Base-by-base conservation (phyloP, 2,329 filamentous ascomycete genomes). In the Davidsoniella neocaledoniae region DNA sequence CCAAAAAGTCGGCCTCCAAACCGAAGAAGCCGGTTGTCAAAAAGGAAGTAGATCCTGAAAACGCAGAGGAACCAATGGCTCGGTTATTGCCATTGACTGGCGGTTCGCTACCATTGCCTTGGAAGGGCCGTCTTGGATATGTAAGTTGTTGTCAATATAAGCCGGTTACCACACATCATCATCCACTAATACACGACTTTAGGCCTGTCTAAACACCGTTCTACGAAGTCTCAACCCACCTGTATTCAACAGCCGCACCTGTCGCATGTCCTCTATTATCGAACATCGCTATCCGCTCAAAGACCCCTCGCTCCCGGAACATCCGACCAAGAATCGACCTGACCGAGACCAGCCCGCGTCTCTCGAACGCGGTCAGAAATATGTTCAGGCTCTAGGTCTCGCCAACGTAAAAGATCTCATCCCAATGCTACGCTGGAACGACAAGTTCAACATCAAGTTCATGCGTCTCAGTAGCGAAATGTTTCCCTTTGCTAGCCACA, bases 401-500 rank as follows among this genome's bases (percentile, higher is more conserved):
- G 77, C 83, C 14, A 96, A 96, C 62, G 83, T 84, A 1, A 73
- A 76, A 39, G 90, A 96, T 57, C 77, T 95, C 29, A 66, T 74
- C 51, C 94, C 93, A 63, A 86, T 95, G 77, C 59, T 95, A 7
- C 74, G 78, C 1, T 96, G 90, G 90, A 95, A 96, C 59, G 81
- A 93, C 55, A 83, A 78, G 56, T 95, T 90, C 56, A 81, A 82
- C 38, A 96, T 96, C 64, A 88, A 79, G 57, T 95, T 96, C 62
- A 77, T 96, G 76, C 77, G 90, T 1, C 69, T 96, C 17, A 94
- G 86, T 57, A 94, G 86, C 49, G 90, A 95, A 57, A 95, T 95
- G 84, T 96, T 96, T 56, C 90, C 90, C 0, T 95, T 95, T 62
- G 90, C 90, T 1, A 93, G 85, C 55, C 90, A 96, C 59, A 73